Evolutionary conservation across 2,329 filamentous ascomycete genomes (phyloP).

Genomic region (Pseudocercospora vitis): DNA sequence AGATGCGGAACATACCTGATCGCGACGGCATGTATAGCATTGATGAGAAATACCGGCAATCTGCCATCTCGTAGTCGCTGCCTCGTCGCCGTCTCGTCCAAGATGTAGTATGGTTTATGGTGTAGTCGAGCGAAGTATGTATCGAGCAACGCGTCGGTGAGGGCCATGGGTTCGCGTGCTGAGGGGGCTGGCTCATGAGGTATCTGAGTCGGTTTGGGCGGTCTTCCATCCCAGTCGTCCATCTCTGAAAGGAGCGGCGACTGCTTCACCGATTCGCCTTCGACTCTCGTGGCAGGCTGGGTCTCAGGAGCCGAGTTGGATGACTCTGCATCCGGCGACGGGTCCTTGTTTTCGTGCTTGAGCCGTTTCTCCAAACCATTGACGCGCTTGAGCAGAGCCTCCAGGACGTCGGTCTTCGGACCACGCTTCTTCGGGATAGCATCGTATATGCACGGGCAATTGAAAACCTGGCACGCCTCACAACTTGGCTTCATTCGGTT

Average conservation of each 20-base stretch:
- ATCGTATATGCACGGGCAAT: constrained; percentile 85
- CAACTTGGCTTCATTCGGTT: constrained; percentile 81
- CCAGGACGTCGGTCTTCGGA: constrained; percentile 84
- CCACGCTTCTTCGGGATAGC: constrained; percentile 87
- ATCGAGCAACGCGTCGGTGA: constrained; percentile 53
- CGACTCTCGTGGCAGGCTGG: constrained; percentile 7
- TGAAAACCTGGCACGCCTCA: constrained; percentile 86
- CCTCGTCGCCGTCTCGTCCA: constrained; percentile 73
- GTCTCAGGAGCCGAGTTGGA: constrained; percentile 12
- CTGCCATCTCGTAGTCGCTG: constrained; percentile 70
- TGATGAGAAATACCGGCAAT: constrained; percentile 53
- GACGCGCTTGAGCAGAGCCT: constrained; percentile 79
- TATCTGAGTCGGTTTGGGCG: constrained; percentile 7
- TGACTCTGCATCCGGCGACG: constrained; percentile 33
- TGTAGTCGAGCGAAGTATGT: constrained; percentile 79
- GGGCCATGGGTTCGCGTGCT: constrained; percentile 21
- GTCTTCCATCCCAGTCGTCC: constrained; percentile 13
- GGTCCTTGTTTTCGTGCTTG: constrained; percentile 56
- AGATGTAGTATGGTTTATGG: constrained; percentile 76
- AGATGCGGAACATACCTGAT: constrained; percentile 67
- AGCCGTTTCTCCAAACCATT: constrained; percentile 80
- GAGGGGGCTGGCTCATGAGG: constrained; percentile 17
- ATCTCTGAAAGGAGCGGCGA: constrained; percentile 9
- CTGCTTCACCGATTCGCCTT: constrained; percentile 8
- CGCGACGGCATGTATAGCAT: constrained; percentile 54